These are phyloP conservation scores for Emydomyces testavorans DNA, from an alignment of 2,329 filamentous ascomycete genomes.

Conservation along the genomic window DNA sequence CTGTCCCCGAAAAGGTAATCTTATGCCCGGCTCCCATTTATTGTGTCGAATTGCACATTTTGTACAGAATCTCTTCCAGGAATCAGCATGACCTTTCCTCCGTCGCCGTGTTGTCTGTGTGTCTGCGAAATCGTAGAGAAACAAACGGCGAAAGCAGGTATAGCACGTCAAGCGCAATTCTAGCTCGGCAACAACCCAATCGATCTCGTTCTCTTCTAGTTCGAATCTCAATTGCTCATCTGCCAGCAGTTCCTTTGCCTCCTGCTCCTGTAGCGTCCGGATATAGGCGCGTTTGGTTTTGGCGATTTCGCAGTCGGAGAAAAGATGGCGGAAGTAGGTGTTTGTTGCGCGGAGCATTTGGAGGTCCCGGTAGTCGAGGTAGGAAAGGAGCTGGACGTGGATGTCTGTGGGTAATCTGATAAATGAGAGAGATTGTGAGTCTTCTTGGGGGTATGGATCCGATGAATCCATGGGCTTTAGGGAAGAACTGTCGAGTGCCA, in stretches of 20 bases:
- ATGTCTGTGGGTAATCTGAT: slow-evolving; percentile 14
- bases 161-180: slow-evolving; percentile 15
- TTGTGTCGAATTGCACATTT: slow-evolving; percentile 15
- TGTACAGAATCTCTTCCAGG: slow-evolving; percentile 17
- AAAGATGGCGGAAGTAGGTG: slow-evolving; percentile 14
- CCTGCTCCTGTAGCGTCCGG: neutral
- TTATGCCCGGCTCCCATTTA: slow-evolving; percentile 17
- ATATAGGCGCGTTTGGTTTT: slow-evolving; percentile 9
- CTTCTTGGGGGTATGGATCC: neutral
- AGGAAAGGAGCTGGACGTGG: slow-evolving; percentile 13
- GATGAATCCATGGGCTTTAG: neutral
- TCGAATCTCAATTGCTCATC: neutral
- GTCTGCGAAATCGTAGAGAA: slow-evolving; percentile 13
- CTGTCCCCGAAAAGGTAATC: slow-evolving; percentile 1
- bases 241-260: slow-evolving; percentile 9
- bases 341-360: slow-evolving; percentile 15
- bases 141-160: slow-evolving; percentile 17
- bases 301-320: slow-evolving; percentile 12
- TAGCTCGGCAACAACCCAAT: neutral
- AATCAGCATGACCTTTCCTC: slow-evolving; percentile 17
- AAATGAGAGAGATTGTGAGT: neutral
- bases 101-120: slow-evolving; percentile 15
- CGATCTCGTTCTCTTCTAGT: neutral
- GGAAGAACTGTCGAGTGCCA: too few species aligned
- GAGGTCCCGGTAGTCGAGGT: slow-evolving; percentile 12